Evolutionary conservation across 768 basidiomycete genomes (phyloP).

Genomic region (Austroboletus festivus): DNA sequence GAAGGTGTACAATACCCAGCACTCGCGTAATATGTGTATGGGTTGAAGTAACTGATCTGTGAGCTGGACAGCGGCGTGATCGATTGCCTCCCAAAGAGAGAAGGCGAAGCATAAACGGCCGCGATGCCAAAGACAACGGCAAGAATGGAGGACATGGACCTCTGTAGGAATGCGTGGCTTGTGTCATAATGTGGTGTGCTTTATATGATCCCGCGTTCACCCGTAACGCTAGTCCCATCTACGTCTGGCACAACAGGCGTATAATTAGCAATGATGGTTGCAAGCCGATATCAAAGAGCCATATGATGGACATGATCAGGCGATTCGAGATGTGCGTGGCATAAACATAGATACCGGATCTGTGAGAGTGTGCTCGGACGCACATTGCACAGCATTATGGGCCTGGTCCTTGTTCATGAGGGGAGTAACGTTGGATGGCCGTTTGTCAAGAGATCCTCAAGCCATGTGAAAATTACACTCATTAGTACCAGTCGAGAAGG

Average conservation of each 20-base stretch:
- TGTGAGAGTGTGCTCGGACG: background rate
- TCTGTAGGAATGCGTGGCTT: no score
- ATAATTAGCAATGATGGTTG: constrained; percentile 7
- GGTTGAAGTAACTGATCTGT: constrained; percentile 41
- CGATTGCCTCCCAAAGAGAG: constrained; percentile 31
- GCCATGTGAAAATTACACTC: no score
- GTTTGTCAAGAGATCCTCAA: no score
- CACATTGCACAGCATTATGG: no score
- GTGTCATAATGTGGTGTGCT: no score
- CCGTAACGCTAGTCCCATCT: background rate
- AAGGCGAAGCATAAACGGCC: constrained; percentile 19
- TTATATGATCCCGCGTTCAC: background rate
- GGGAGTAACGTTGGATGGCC: no score
- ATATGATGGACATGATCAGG: constrained; percentile 8
- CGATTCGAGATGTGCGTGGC: background rate
- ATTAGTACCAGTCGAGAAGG: no score
- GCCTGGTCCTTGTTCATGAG: no score
- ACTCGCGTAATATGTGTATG: constrained; percentile 51
- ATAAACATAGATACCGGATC: background rate
- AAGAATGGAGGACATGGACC: background rate
- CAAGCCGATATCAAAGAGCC: background rate
- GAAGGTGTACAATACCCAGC: constrained; percentile 47
- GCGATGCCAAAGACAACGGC: constrained; percentile 13
- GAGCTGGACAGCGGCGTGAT: constrained; percentile 39
- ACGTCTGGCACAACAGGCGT: background rate